phyloP scores from a whole-genome alignment of 2,329 filamentous ascomycete species.

The Bipolaris oryzae region DNA sequence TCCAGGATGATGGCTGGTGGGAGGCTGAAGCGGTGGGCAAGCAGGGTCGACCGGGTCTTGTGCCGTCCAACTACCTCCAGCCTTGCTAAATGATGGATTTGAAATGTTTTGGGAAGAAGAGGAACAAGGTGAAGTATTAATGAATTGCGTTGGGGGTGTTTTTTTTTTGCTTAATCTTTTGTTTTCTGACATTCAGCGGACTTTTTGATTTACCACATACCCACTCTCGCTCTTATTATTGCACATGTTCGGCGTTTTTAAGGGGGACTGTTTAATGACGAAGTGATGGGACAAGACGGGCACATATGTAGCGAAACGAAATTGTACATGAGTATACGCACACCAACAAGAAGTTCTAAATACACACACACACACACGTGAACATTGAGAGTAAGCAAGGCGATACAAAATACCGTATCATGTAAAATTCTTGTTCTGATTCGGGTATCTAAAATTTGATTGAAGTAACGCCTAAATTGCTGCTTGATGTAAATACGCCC shows the following conservation, averaged over 20 bases:
- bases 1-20: slow-evolving; percentile 99
- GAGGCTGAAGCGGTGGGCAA: slow-evolving; percentile 87
- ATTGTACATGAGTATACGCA: neutral
- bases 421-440: neutral
- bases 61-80: slow-evolving; percentile 72
- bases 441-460: slow-evolving; percentile 28
- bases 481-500: slow-evolving; percentile 4
- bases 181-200: neutral
- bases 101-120: neutral
- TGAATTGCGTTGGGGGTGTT: neutral
- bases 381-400: neutral
- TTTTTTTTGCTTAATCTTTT: neutral
- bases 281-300: neutral
- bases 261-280: neutral
- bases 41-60: slow-evolving; percentile 61
- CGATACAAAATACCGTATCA: neutral
- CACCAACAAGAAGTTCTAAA: neutral
- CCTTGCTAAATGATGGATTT: slow-evolving; percentile 50
- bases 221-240: slow-evolving; percentile 1
- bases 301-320: neutral
- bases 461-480: slow-evolving; percentile 20
- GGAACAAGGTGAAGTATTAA: neutral
- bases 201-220: slow-evolving; percentile 5
- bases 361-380: neutral
- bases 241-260: neutral